Evolutionary conservation across 805 yeast genomes (phyloP).

Genomic region (Candida taoyuanica): DNA sequence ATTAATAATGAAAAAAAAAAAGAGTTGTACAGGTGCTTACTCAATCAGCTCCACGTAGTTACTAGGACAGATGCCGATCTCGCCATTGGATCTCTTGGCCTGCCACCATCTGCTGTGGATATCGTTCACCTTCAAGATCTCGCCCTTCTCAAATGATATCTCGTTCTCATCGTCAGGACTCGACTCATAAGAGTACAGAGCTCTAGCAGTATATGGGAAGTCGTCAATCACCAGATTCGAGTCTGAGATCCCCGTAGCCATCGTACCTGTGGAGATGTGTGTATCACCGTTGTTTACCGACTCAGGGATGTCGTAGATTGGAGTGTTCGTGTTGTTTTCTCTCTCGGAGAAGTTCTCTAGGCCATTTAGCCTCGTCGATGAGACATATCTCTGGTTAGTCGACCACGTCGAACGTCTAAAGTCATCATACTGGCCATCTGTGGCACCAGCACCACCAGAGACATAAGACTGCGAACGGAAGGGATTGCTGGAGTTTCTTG

Average conservation of each 20-base stretch:
- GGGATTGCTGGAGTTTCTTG: constrained; percentile 32
- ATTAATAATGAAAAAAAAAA: constrained; percentile 5
- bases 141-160: constrained; percentile 85
- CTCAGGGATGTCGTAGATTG: constrained; percentile 18
- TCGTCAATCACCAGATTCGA: constrained; percentile 33
- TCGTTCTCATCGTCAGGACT: constrained; percentile 92
- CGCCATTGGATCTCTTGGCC: constrained; percentile 84
- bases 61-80: constrained; percentile 94
- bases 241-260: constrained; percentile 13
- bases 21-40: constrained; percentile 1
- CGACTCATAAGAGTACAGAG: constrained; percentile 82
- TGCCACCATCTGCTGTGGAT: constrained; percentile 99
- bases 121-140: constrained; percentile 85
- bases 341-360: constrained; percentile 45
- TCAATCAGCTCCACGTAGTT: constrained; percentile 80
- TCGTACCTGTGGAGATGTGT: constrained; percentile 18
- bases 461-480: constrained; percentile 13
- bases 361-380: constrained; percentile 56
- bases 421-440: constrained; percentile 7
- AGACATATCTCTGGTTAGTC: constrained; percentile 31
- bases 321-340: constrained; percentile 17
- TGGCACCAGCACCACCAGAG: background rate
- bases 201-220: constrained; percentile 82
- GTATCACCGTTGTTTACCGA: constrained; percentile 15
- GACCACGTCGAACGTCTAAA: constrained; percentile 17